Percentiles rank a stretch among this genome's conserved stretches.
phyloP scores from a whole-genome alignment of 1,284 basidiomycete genomes.

The Paramarasmius palmivorus region DNA sequence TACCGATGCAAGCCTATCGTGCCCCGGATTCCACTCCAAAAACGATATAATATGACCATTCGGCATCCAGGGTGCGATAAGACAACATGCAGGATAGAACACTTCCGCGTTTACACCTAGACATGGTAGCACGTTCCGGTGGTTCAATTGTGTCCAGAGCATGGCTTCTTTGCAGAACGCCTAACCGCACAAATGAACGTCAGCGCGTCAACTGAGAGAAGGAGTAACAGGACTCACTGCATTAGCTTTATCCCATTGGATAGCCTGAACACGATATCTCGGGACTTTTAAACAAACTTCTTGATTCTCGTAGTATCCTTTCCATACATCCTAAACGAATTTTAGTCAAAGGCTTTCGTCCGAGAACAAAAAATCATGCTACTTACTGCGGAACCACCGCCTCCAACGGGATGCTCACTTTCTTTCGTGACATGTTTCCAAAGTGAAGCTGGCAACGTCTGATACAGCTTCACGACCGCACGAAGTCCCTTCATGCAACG shows the following conservation, averaged over 20 bases:
- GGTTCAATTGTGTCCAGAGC: slow-evolving; percentile 15
- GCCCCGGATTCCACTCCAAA: slow-evolving; percentile 10
- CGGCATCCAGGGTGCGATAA: slow-evolving; percentile 16
- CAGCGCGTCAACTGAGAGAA: background rate
- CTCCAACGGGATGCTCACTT: no score
- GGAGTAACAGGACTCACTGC: background rate
- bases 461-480: no score
- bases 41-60: slow-evolving; percentile 12
- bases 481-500: no score
- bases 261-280: background rate
- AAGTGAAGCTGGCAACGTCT: no score
- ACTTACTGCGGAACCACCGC: no score
- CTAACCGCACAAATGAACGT: background rate
- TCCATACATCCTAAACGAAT: background rate
- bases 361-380: no score
- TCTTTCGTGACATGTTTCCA: no score
- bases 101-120: slow-evolving; percentile 10
- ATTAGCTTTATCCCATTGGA: background rate
- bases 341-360: no score
- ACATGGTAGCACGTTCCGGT: slow-evolving; percentile 15
- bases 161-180: slow-evolving; percentile 15
- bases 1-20: slow-evolving; percentile 7
- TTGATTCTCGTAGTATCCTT: background rate
- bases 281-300: background rate
- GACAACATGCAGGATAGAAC: slow-evolving; percentile 9